Conservation (phyloP, 805 yeast genomes). For the Candida loeiensis region DNA sequence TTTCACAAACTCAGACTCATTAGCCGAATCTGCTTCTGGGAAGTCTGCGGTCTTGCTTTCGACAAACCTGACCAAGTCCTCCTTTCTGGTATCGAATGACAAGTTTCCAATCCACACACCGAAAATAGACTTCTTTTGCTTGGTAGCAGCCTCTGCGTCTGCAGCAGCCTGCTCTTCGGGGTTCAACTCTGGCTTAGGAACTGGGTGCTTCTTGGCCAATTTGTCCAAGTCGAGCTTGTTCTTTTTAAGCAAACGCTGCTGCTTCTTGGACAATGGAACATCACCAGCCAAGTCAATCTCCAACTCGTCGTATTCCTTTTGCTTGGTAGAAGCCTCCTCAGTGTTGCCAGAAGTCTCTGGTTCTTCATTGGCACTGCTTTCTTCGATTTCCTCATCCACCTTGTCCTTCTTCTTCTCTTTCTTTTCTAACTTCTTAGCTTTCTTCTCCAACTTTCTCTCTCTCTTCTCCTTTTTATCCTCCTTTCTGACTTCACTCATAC, state of each 20-base stretch:
- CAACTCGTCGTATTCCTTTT: constrained; percentile 56
- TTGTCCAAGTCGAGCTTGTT: constrained; percentile 69
- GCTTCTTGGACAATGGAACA: constrained; percentile 87
- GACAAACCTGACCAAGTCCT: constrained; percentile 66
- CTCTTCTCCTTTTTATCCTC: constrained; percentile 14
- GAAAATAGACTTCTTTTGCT: constrained; percentile 45
- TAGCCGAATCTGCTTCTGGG: constrained; percentile 12
- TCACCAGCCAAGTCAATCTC: constrained; percentile 68
- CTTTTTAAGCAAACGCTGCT: constrained; percentile 60
- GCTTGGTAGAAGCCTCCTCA: constrained; percentile 12
- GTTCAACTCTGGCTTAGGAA: constrained; percentile 35
- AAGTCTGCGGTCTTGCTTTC: constrained; percentile 50
- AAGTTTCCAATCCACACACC: constrained; percentile 96
- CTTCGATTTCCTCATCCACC: constrained; percentile 14
- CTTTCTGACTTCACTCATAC: constrained; percentile 4
- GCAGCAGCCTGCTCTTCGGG: constrained; percentile 27
- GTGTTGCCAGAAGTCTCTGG: constrained; percentile 12
- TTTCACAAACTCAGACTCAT: constrained; percentile 22
- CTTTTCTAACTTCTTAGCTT: too few relatives aligned
- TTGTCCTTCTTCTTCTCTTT: constrained; percentile 27
- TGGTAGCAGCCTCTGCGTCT: constrained; percentile 26
- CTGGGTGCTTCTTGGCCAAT: constrained; percentile 38
- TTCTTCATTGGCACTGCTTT: constrained; percentile 10
- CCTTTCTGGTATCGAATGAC: constrained; percentile 76
- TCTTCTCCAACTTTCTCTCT: constrained; percentile 20